Percentiles rank a stretch among this genome's conserved stretches.
phyloP scores from a whole-genome alignment of 2,329 filamentous ascomycete genomes.

The Exophiala dermatitidis region DNA sequence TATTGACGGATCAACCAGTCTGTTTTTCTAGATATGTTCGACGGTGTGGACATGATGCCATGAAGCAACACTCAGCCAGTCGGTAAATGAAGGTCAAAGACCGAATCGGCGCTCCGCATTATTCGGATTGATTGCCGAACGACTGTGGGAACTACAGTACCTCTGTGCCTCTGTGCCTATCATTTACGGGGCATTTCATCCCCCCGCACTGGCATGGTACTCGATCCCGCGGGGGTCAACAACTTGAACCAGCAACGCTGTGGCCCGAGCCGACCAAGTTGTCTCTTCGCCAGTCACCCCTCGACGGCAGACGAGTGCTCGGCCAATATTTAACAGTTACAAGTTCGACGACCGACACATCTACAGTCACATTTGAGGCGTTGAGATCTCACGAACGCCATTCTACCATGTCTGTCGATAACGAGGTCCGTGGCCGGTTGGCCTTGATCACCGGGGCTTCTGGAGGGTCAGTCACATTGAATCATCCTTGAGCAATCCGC shows the following conservation, averaged over 20 bases:
- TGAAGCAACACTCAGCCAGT: neutral
- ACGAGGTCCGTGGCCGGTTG: constrained; percentile 47
- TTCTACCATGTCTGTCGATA: constrained; percentile 30
- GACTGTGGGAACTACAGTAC: no score
- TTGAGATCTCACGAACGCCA: neutral
- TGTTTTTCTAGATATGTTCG: constrained; percentile 25
- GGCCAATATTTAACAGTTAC: no score
- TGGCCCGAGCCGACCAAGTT: neutral
- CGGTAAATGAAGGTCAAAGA: neutral
- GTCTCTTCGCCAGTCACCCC: neutral
- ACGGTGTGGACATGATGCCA: no score
- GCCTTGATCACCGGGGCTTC: constrained; percentile 57
- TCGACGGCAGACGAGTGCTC: no score
- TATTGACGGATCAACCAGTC: constrained; percentile 32
- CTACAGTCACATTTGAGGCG: neutral
- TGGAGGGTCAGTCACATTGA: constrained; percentile 45
- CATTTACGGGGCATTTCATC: no score
- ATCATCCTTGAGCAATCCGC: neutral
- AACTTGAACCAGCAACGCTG: no score
- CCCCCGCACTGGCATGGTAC: no score
- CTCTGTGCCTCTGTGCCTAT: no score
- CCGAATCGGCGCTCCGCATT: neutral
- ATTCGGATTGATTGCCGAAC: no score
- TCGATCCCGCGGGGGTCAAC: no score
- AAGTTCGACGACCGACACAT: neutral